A percentile compares a stretch with the other conserved stretches of the same genome.
Conservation (phyloP, 108 stramenopile species). For the Tribonema minus region DNA sequence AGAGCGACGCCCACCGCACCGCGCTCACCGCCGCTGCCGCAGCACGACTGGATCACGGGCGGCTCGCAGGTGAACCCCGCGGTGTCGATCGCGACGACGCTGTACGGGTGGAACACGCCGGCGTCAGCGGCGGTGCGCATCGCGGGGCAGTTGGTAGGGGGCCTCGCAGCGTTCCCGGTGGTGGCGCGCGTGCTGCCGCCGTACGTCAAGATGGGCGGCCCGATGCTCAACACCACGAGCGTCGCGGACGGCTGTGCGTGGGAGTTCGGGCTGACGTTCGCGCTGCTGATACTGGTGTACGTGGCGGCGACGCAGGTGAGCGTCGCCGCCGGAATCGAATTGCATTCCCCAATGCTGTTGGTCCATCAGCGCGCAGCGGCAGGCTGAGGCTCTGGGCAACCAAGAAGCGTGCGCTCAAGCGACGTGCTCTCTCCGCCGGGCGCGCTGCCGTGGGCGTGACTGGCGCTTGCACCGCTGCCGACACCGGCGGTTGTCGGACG, state of each 20-base stretch:
- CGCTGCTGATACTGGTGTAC: conserved; percentile 23
- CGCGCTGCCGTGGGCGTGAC: too few species aligned
- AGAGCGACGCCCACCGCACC: too few species aligned
- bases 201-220: conserved; percentile 44
- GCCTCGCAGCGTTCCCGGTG: conserved; percentile 34
- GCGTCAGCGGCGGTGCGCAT: conserved; percentile 26
- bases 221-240: conserved; percentile 7
- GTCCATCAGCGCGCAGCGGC: too few species aligned
- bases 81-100: conserved; percentile 30
- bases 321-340: too few species aligned
- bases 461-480: too few species aligned
- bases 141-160: conserved; percentile 33
- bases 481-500: too few species aligned
- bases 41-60: conserved; percentile 33
- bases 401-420: too few species aligned
- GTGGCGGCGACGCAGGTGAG: conserved; percentile 34
- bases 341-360: too few species aligned
- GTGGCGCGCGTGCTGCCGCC: conserved; percentile 13
- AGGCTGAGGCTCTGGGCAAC: too few species aligned
- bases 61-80: conserved; percentile 46
- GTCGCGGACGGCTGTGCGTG: conserved; percentile 10
- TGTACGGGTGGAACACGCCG: conserved; percentile 36
- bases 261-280: conserved; percentile 26
- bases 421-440: too few species aligned
- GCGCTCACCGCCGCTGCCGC: too few species aligned